Evolutionary conservation across 768 basidiomycete species (phyloP), one percentile per base, ranked within the genome.

Genomic region (Lentinula sp.): DNA sequence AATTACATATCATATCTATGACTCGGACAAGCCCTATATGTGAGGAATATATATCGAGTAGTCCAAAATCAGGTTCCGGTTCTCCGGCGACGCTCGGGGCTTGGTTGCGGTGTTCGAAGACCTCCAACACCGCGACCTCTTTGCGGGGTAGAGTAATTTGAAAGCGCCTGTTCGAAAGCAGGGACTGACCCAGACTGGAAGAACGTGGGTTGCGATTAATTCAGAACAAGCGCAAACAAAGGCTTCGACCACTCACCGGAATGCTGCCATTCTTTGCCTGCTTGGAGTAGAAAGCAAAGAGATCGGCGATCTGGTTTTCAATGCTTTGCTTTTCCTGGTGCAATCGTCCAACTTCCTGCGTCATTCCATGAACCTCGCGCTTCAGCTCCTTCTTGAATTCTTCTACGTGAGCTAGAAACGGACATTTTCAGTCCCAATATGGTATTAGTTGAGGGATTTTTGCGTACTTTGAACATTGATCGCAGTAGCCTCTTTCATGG

Each of bases 401-500:
- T 65, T 93, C 90, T 52, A 95, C 87, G 65, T 95, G 93, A 23
- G 83, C 92, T 93, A 66, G 4, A 60, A 18, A 59, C 32, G 64
- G 64, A 1, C 66, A 57, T 45, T 23, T 57, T 59, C 62, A 46
- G 42, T 48, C 18, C 7, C 48, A 41, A 62, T 45, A 43, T 51
- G 28, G 35, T 36, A 28, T 28, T 28, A 48, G 35, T 3, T 51
- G 39, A 51, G 37, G 8, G 13, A 53, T 36, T 35, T 33, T 35
- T 15, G 61, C 76, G 69, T 72, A 89, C 91, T 76, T 70, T 91
- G 87, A 2, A 95, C 85, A 64, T 95, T 94, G 66, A 95, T 90
- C 1, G 85, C 84, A 0, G 93, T 95, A 0, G 92, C 93, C 66
- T 93, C 90, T 69, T 91, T 91, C 93, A 95, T 95, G n/a, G 93